Base-by-base conservation (phyloP, 176 grass and related monocot species). In the Secale cereale region DNA sequence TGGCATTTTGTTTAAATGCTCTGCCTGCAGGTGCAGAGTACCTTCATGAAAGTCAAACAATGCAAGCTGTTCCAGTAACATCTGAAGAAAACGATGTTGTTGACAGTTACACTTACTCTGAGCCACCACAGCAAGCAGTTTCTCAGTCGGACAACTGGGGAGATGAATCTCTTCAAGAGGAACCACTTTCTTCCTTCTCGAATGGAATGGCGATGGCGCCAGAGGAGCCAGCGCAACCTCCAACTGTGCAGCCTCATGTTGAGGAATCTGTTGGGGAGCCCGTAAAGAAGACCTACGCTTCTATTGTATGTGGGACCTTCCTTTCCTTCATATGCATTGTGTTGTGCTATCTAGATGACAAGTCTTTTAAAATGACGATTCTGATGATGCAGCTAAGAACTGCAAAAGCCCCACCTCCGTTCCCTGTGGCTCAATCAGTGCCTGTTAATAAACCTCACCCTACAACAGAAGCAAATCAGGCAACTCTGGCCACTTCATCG, bases 231-330 rank as follows among this genome's bases (percentile, higher is more conserved):
- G 78, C 85, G 68, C 83, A 78, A 87, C 68, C 80, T 78, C 67
- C 68, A 16, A 36, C 90, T 78, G 91, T 83, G 48, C 90, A 67
- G 20, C 85, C 85, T 33, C 89, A 82, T 7, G 50, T 84, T 37
- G 89, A 90, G 11, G 93, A 98, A 70, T 89, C 91, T 89, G 78
- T 85, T 70, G 87, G 73, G 31, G 96, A 94, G 57, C 91, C 90
- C 36, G 62, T 92, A 75, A 98, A 94, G 88, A 92, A 95, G 48
- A 95, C 92, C n/a, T 98, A 98, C 67, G 96, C 96, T 75, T 95
- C 96, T 82, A 93, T 96, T 71, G 97, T 99, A 96, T 80, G 89
- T 64, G 15, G 10, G 81, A 66, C 31, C 77, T 65, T 70, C 66
- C 13, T 29, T 88, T 82, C 15, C 64, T 85, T 71, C 19, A 57